These are phyloP conservation scores for Ganoderma sinense DNA, from an alignment of 1,284 basidiomycete species.

Conservation along the genomic window DNA sequence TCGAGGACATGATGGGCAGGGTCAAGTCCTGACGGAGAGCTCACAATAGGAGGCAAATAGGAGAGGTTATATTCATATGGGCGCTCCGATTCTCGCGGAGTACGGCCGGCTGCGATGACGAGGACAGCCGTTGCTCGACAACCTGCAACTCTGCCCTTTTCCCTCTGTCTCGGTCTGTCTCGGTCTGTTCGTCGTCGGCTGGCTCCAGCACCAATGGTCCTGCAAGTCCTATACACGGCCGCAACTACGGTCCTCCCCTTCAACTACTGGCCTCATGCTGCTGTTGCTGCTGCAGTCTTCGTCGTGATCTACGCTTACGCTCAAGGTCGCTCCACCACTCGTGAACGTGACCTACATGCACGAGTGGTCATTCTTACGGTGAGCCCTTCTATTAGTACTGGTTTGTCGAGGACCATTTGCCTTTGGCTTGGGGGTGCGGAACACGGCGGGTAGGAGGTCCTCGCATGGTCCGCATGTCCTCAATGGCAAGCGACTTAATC, in stretches of 20 bases:
- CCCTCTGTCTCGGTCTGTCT: neutral
- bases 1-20: neutral
- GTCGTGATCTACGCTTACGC: slow-evolving; percentile 62
- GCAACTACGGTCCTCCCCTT: slow-evolving; percentile 40
- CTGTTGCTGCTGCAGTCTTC: slow-evolving; percentile 49
- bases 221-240: slow-evolving; percentile 41
- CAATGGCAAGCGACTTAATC: too few species aligned
- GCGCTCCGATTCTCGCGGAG: slow-evolving; percentile 1
- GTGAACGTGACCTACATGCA: slow-evolving; percentile 78
- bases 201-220: slow-evolving; percentile 39
- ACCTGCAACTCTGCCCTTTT: neutral
- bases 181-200: neutral
- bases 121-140: neutral
- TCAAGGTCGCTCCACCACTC: slow-evolving; percentile 70
- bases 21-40: neutral
- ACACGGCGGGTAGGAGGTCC: too few species aligned
- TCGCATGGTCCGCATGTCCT: too few species aligned
- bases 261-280: slow-evolving; percentile 57
- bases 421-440: neutral
- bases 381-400: slow-evolving; percentile 5
- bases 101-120: neutral
- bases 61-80: too few species aligned
- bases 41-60: neutral
- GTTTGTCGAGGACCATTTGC: neutral
- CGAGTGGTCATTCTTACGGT: slow-evolving; percentile 76